Conservation (phyloP, 768 basidiomycete species). For the Lactarius hatsudake region DNA sequence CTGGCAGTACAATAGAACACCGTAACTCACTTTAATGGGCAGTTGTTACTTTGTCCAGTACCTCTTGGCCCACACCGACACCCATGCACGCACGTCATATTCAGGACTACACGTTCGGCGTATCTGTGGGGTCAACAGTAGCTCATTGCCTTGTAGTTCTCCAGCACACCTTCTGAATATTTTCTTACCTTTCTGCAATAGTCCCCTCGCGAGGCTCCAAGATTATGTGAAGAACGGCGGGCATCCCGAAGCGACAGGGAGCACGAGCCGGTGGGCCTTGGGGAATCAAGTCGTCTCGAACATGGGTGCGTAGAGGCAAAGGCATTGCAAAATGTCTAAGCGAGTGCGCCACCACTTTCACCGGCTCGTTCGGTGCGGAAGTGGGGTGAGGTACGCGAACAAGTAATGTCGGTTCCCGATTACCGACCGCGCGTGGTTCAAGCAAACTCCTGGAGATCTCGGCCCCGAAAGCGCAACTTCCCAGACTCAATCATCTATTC, state of each 20-base stretch:
- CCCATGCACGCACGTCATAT: neutral
- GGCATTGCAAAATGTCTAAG: neutral
- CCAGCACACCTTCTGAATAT: neutral
- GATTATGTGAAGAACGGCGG: neutral
- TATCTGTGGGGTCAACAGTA: neutral
- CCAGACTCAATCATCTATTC: neutral
- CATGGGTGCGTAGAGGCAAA: neutral
- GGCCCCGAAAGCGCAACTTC: neutral
- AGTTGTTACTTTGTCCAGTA: neutral
- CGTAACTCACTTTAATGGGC: neutral
- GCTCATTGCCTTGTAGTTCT: neutral
- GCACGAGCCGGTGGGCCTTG: neutral
- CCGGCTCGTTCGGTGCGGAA: conserved; percentile 15
- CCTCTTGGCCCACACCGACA: neutral
- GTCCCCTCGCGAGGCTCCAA: neutral
- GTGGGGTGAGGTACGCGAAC: neutral
- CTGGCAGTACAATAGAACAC: neutral
- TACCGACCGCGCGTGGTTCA: neutral
- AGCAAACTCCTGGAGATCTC: neutral
- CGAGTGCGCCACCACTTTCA: neutral
- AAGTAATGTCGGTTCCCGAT: neutral
- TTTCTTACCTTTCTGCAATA: neutral
- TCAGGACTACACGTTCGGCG: neutral
- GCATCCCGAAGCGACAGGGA: neutral
- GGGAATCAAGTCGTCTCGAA: neutral